Conservation (phyloP, 371 early-diverging fungal genomes). For the Zopfochytrium polystomum region DNA sequence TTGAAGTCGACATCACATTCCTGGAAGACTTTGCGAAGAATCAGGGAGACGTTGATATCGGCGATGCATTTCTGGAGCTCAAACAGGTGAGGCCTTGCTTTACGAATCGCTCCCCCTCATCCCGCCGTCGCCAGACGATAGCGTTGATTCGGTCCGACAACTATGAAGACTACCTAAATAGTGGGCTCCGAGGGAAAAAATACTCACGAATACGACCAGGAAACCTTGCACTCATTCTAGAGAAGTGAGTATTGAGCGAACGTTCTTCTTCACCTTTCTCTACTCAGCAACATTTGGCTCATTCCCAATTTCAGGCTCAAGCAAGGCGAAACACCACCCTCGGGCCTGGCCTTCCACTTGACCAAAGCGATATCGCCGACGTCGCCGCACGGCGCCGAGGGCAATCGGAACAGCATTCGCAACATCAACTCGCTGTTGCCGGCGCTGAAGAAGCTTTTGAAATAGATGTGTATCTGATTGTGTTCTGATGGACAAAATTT, state of each 20-base stretch:
- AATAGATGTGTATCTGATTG: no score
- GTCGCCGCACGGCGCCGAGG: no score
- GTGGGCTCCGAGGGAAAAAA: conserved; percentile 56
- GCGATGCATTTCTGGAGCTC: conserved; percentile 68
- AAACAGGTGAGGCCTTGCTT: conserved; percentile 60
- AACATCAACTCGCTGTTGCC: no score
- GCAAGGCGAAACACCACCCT: no score
- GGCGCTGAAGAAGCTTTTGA: no score
- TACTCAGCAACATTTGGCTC: no score
- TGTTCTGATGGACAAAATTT: no score
- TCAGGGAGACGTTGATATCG: conserved; percentile 64
- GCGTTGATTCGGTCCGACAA: conserved; percentile 63
- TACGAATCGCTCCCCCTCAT: background rate
- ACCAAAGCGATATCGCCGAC: no score
- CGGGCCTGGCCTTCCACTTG: no score
- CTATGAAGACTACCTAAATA: conserved; percentile 69
- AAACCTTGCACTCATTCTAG: conserved; percentile 67
- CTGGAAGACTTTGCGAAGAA: conserved; percentile 68
- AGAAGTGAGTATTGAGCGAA: conserved; percentile 60
- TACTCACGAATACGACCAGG: conserved; percentile 62
- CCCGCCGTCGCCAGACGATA: conserved; percentile 49
- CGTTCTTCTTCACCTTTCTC: no score
- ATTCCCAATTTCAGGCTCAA: no score
- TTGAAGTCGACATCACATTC: conserved; percentile 70
- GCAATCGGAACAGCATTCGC: no score